Conservation (phyloP, 257 asterid genomes). For the Capsicum baccatum region DNA sequence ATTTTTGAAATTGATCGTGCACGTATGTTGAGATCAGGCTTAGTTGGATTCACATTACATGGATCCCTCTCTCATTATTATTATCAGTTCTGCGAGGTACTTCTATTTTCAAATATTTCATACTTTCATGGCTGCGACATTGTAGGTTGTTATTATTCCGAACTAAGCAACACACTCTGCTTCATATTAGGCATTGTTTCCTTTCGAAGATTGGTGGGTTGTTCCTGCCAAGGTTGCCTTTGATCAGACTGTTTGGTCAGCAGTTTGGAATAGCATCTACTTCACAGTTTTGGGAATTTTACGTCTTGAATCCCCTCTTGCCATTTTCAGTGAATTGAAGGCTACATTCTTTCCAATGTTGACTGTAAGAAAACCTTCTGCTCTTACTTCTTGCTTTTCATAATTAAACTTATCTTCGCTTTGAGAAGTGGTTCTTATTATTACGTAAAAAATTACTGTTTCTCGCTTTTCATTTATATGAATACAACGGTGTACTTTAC, state of each 20-base stretch:
- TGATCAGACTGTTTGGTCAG: conserved; percentile 88
- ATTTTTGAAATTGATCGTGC: conserved; percentile 75
- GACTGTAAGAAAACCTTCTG: conserved; percentile 61
- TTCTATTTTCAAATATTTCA: neutral
- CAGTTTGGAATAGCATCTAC: conserved; percentile 86
- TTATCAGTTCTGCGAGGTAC: conserved; percentile 86
- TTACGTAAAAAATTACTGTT: neutral
- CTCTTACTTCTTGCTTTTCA: conserved; percentile 10
- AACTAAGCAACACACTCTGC: conserved; percentile 1
- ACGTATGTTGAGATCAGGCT: conserved; percentile 79
- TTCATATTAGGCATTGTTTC: conserved; percentile 71
- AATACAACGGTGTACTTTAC: neutral
- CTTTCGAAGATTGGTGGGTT: conserved; percentile 90
- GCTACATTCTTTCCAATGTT: conserved; percentile 84
- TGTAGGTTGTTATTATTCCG: neutral
- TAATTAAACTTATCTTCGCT: neutral
- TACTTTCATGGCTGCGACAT: neutral
- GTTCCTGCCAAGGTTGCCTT: conserved; percentile 84
- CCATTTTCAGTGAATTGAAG: conserved; percentile 59
- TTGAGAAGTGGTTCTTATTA: conserved; percentile 2
- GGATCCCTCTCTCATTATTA: conserved; percentile 93
- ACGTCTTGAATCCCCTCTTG: conserved; percentile 74
- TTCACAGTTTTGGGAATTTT: conserved; percentile 64
- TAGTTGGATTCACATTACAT: conserved; percentile 74
- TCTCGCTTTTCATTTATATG: conserved; percentile 7